Conservation (phyloP, 2,329 filamentous ascomycete genomes). For the Fusarium oligoseptatum region DNA sequence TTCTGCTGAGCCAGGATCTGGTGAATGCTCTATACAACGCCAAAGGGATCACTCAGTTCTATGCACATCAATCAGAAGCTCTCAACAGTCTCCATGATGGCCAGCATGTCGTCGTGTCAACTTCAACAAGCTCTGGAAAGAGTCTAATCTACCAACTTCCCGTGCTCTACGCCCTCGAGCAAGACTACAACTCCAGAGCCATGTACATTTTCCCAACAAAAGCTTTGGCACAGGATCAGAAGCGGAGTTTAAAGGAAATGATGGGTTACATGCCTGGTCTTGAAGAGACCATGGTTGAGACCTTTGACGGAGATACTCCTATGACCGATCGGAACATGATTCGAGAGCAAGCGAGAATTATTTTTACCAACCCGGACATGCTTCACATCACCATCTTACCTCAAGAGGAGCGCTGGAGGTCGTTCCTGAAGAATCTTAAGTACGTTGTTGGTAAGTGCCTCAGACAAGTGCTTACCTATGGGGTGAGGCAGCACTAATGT, state of each 20-base stretch:
- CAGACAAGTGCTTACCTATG: background rate
- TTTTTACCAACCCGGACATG: slow-evolving; percentile 99
- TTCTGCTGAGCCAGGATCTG: slow-evolving; percentile 87
- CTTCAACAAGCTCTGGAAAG: slow-evolving; percentile 96
- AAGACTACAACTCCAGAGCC: slow-evolving; percentile 80
- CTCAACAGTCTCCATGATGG: slow-evolving; percentile 89
- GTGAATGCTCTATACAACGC: slow-evolving; percentile 98
- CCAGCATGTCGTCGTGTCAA: slow-evolving; percentile 90
- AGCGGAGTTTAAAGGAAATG: slow-evolving; percentile 87
- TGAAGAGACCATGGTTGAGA: slow-evolving; percentile 84
- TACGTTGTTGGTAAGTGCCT: slow-evolving; percentile 78
- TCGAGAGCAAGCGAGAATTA: slow-evolving; percentile 88
- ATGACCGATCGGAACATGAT: slow-evolving; percentile 84
- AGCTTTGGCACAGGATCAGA: slow-evolving; percentile 94
- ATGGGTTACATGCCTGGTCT: slow-evolving; percentile 83
- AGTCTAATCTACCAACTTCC: slow-evolving; percentile 98
- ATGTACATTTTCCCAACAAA: slow-evolving; percentile 99
- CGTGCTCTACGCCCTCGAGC: slow-evolving; percentile 87
- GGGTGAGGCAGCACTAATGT: slow-evolving; percentile 9
- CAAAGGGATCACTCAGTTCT: slow-evolving; percentile 86
- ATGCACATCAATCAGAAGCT: slow-evolving; percentile 92
- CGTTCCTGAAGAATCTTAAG: slow-evolving; percentile 87
- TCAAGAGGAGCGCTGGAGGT: slow-evolving; percentile 90
- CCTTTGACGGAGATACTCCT: slow-evolving; percentile 94
- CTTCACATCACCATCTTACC: slow-evolving; percentile 93